phyloP scores from a whole-genome alignment of 2,329 filamentous ascomycete genomes.

The Colletotrichum sp. region DNA sequence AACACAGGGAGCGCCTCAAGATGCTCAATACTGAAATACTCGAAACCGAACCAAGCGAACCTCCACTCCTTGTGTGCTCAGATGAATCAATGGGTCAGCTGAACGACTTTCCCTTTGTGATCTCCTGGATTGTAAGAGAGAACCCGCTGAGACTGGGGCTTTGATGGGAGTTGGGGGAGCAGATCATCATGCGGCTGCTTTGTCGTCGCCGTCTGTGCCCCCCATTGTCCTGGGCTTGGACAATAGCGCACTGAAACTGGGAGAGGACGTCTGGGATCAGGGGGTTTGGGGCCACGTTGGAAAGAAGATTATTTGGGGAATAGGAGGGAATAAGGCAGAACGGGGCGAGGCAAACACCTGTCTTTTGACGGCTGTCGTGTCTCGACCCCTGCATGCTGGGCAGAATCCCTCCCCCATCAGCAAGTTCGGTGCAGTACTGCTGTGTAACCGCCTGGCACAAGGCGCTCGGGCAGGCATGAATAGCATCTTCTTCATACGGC shows the following conservation, averaged over 20 bases:
- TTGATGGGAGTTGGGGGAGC: not conserved
- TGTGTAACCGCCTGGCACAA: not conserved
- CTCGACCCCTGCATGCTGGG: not conserved
- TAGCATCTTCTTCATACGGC: not conserved
- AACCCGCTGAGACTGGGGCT: not conserved
- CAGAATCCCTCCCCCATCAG: not conserved
- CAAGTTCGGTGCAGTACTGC: not conserved
- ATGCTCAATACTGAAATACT: not conserved
- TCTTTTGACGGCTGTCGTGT: not conserved
- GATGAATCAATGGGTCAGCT: not conserved
- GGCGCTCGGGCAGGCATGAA: not conserved
- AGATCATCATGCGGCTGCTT: not conserved
- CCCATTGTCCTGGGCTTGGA: not conserved
- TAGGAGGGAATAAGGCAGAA: not conserved
- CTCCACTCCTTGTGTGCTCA: not conserved
- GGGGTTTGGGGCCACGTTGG: not conserved
- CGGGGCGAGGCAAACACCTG: not conserved
- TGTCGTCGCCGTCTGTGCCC: not conserved
- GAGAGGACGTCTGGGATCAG: not conserved
- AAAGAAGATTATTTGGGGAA: not conserved
- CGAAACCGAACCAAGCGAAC: not conserved
- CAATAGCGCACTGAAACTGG: not conserved
- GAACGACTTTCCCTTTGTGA: not conserved
- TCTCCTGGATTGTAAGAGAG: not conserved
- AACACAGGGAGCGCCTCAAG: not conserved